Base-by-base conservation (phyloP, 106 monocot genomes). In the Dendrobium chrysotoxum region DNA sequence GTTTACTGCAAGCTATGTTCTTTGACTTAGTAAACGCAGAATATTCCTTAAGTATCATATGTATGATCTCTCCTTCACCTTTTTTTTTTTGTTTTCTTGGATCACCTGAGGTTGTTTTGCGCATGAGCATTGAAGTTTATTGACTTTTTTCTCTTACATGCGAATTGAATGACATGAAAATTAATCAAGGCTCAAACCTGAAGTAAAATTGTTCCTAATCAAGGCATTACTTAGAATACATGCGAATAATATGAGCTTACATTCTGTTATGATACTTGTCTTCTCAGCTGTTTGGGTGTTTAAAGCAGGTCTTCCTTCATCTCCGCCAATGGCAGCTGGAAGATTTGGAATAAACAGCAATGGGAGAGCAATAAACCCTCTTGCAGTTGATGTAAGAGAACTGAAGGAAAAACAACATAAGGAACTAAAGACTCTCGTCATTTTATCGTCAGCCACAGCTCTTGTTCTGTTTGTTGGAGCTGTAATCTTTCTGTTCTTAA, bases 321-420 rank as follows among this genome's bases (percentile, higher is more conserved):
- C 91, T 72, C 92, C 94, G 41, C 92, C 94, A 4, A 55, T 80
- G 40, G 81, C 81, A 76, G 83, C 90, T 23, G 77, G 61, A 86
- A 28, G 53, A 57, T 81, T 61, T 76, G 84, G 80, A 42, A 81
- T 78, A 67, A 77, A 44, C 30, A 89, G 88, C 40, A 82, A 87
- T 76, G 72, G 84, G 26, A 80, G 83, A 71, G 75, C 81, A 54
- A 71, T 86, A 66, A 86, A 88, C 75, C 94, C 94, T 30, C 72
- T 94, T 77, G 94, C 89, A 0, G 94, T 83, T 83, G 86, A 90
- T 78, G 86, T 94, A 80, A 82, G 86, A 46, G 90, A 83, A 67
- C 79, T 77, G 30, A 88, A 82, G 79, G 90, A 76, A 79, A 94
- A 82, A 40, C 70, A 88, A 42, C 85, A 83, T 75, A 80, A 79